These are phyloP conservation scores for Nadsonia commutata DNA, from an alignment of 1,139 yeast genomes.

Conservation along the genomic window DNA sequence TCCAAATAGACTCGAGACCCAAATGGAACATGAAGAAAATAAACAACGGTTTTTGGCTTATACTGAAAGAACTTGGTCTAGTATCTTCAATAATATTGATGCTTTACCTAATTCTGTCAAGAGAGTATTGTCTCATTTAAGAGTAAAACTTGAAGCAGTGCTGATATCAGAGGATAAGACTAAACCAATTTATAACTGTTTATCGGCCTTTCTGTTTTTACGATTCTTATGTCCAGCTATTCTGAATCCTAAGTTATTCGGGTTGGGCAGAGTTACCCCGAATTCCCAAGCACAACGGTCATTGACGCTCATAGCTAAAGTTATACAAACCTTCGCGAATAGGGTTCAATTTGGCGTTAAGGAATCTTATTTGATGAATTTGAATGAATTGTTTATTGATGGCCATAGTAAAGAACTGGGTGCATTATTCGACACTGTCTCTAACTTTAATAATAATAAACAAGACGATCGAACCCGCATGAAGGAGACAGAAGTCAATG, in stretches of 20 bases:
- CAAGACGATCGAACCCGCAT: too few species aligned
- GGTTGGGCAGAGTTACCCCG: conserved; percentile 56
- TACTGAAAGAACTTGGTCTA: conserved; percentile 56
- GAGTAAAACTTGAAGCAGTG: conserved; percentile 9
- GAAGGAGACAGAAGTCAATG: too few species aligned
- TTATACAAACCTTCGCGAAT: conserved; percentile 66
- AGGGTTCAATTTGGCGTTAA: conserved; percentile 61
- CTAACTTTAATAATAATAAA: conserved; percentile 18
- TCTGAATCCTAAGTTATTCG: conserved; percentile 73
- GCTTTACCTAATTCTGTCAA: conserved; percentile 65
- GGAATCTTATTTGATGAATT: conserved; percentile 61
- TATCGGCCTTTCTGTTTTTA: conserved; percentile 71
- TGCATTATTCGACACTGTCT: conserved; percentile 58
- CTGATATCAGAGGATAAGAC: conserved; percentile 8
- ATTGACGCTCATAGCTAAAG: conserved; percentile 68
- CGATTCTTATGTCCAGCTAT: conserved; percentile 87
- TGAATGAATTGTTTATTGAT: conserved; percentile 52
- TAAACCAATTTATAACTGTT: conserved; percentile 31
- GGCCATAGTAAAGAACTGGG: conserved; percentile 42
- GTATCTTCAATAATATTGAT: conserved; percentile 51
- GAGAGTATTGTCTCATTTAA: conserved; percentile 21
- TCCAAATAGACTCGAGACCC: neutral
- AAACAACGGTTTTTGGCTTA: conserved; percentile 15
- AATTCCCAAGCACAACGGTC: conserved; percentile 61
- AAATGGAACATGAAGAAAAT: conserved; percentile 4